Base-by-base conservation (phyloP, 768 basidiomycete genomes). In the Lactarius hengduanensis region DNA sequence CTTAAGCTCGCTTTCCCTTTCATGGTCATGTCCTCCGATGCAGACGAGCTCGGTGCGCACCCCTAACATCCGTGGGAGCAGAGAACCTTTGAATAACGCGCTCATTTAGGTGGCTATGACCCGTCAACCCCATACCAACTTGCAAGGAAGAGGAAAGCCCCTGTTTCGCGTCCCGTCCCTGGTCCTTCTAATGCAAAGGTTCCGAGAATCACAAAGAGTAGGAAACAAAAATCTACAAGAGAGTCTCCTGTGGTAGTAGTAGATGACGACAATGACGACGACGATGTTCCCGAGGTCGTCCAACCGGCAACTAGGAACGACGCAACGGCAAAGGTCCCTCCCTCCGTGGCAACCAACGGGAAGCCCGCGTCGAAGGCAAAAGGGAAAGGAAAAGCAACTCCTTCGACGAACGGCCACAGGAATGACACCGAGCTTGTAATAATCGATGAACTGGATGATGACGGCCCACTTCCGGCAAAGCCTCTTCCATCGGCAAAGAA, bases 321-420 rank as follows among this genome's bases (percentile, higher is more conserved):
- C 45, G 63, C 61, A 65, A 68, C 26, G 59, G 20, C 47, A 61
- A 67, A 59, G 69, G 69, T 28, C 26, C 20, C 45, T 16, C 26
- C 62, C 22, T 56, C 58, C 50, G 20, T 65, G 2, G 63, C 59
- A 54, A 59, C 30, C n/a, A 78, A 76, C 67, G 76, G 74, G 43
- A 77, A 74, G 67, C 57, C 64, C 54, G 58, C 67, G 30, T 69
- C 63, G 36, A 78, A 77, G 65, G 73, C 71, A 7, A 81, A 79
- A 70, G 75, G 73, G 6, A 79, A 78, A 50, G 74, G 74, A 2
- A 78, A 72, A 58, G 76, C 72, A 56, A 73, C 72, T 59, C 70
- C 72, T 40, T 74, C 69, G 61, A 54, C 59, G 61, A 77, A 72
- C 36, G 47, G 68, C 20, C 20, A 34, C 47, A 63, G 47, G 32